Evolutionary conservation across 768 basidiomycete genomes (phyloP).

Genomic region (Suillus brevipes): DNA sequence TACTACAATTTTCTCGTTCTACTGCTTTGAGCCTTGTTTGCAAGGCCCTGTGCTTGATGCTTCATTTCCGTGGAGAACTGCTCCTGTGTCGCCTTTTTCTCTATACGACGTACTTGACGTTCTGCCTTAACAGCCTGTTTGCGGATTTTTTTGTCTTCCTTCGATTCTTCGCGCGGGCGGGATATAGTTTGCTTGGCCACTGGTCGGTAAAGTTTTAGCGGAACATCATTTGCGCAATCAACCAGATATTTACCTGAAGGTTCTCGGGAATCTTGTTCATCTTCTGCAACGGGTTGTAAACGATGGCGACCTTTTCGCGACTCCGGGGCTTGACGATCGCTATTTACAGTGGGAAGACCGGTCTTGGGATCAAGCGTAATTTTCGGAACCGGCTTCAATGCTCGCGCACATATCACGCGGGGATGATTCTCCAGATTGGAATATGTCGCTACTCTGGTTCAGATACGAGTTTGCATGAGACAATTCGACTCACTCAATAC

Average conservation of each 20-base stretch:
- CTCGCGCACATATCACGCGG: constrained; percentile 72
- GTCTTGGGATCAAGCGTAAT: constrained; percentile 76
- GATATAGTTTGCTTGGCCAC: constrained; percentile 49
- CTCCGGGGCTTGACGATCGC: constrained; percentile 16
- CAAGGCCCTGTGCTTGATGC: constrained; percentile 52
- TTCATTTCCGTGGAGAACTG: constrained; percentile 63
- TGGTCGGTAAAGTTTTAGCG: constrained; percentile 12
- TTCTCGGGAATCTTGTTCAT: constrained; percentile 22
- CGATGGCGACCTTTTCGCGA: constrained; percentile 10
- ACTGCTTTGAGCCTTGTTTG: constrained; percentile 40
- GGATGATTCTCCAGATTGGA: constrained; percentile 99
- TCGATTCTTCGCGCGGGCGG: constrained; percentile 74
- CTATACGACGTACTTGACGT: constrained; percentile 59
- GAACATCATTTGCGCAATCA: not conserved
- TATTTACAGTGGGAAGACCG: constrained; percentile 63
- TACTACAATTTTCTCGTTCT: constrained; percentile 25
- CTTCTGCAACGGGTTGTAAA: constrained; percentile 26
- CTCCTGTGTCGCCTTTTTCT: constrained; percentile 69
- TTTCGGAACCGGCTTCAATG: constrained; percentile 53
- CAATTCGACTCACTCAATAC: constrained; percentile 70
- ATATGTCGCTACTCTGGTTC: constrained; percentile 71
- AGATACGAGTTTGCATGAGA: constrained; percentile 7
- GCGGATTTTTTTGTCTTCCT: constrained; percentile 70
- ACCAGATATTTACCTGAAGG: not conserved
- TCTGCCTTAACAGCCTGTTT: constrained; percentile 71